A percentile compares a stretch with the other conserved stretches of the same genome.
These are phyloP conservation scores for Colletotrichum tamarilloi DNA, from an alignment of 2,329 filamentous ascomycete genomes.

Conservation along the genomic window DNA sequence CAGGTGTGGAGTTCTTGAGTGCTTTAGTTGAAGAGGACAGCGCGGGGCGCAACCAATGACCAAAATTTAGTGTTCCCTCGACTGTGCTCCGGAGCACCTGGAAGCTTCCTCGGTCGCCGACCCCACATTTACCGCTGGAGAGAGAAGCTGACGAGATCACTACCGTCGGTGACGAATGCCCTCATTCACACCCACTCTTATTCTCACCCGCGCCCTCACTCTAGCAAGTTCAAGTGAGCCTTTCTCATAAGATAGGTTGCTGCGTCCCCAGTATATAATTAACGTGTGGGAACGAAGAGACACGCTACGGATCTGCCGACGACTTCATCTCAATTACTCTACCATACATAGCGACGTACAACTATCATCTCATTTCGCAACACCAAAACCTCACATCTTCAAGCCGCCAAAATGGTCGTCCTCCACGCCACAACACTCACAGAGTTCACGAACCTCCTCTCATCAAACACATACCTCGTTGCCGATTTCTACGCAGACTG, in stretches of 20 bases:
- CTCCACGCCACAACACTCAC: conserved; percentile 52
- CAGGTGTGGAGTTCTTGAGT: background rate
- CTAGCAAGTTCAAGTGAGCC: conserved; percentile 12
- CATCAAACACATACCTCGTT: conserved; percentile 61
- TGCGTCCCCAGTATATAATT: background rate
- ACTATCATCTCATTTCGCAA: background rate
- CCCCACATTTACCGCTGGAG: conserved; percentile 11
- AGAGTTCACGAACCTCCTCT: conserved; percentile 62
- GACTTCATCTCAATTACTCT: background rate
- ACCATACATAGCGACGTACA: background rate
- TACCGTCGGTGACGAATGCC: background rate
- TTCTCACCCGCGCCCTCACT: too few relatives aligned
- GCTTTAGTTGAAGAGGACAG: background rate
- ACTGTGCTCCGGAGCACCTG: conserved; percentile 12
- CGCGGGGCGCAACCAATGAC: background rate
- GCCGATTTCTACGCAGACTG: conserved; percentile 70
- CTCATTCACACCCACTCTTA: background rate
- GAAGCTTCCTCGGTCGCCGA: conserved; percentile 22
- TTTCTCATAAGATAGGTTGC: background rate
- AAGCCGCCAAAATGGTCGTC: conserved; percentile 43
- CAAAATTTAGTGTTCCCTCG: background rate
- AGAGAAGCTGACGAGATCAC: conserved; percentile 13
- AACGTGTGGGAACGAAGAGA: background rate
- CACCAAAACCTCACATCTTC: background rate
- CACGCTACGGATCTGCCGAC: too few relatives aligned